Evolutionary conservation across 495 filamentous ascomycete genomes (phyloP).

Genomic region (Hapsidospora chrysogenum): DNA sequence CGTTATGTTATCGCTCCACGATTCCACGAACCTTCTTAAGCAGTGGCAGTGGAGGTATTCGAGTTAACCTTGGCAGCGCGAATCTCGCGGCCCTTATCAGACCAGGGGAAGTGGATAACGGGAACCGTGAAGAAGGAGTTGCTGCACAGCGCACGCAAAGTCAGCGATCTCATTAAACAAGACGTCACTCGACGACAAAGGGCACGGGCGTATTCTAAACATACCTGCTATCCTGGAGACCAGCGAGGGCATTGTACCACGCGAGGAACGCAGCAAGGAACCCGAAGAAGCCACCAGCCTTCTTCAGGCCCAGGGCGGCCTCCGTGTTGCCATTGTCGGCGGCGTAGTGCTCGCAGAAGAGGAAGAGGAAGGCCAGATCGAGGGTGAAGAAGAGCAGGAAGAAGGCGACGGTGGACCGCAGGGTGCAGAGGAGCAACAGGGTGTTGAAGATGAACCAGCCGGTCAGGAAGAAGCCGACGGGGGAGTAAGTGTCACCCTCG

Average conservation of each 20-base stretch:
- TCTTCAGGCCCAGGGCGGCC: conserved; percentile 30
- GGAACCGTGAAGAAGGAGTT: conserved; percentile 93
- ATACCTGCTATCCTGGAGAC: conserved; percentile 81
- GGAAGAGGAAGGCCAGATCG: conserved; percentile 80
- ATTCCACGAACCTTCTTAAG: no score
- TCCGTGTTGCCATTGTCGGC: conserved; percentile 11
- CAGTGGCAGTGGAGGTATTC: no score
- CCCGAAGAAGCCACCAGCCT: conserved; percentile 79
- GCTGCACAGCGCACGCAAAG: conserved; percentile 17
- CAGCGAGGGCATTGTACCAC: conserved; percentile 94
- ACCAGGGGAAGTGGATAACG: conserved; percentile 96
- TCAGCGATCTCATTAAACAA: no score
- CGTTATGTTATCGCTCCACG: no score
- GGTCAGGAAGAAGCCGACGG: conserved; percentile 76
- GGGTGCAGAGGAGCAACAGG: conserved; percentile 72
- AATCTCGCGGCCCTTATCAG: conserved; percentile 57
- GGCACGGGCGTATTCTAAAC: conserved; percentile 6
- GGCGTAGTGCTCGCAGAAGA: conserved; percentile 56
- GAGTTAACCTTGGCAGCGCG: conserved; percentile 23
- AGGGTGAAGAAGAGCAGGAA: conserved; percentile 89
- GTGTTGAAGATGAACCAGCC: conserved; percentile 98
- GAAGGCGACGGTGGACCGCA: conserved; percentile 91
- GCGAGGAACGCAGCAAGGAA: conserved; percentile 78
- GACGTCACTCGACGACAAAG: conserved; percentile 1
- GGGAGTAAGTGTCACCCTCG: conserved; percentile 28